A percentile compares a stretch with the other conserved stretches of the same genome.
phyloP scores from a whole-genome alignment of 768 basidiomycete species.

The Paxillus ammoniavirescens region DNA sequence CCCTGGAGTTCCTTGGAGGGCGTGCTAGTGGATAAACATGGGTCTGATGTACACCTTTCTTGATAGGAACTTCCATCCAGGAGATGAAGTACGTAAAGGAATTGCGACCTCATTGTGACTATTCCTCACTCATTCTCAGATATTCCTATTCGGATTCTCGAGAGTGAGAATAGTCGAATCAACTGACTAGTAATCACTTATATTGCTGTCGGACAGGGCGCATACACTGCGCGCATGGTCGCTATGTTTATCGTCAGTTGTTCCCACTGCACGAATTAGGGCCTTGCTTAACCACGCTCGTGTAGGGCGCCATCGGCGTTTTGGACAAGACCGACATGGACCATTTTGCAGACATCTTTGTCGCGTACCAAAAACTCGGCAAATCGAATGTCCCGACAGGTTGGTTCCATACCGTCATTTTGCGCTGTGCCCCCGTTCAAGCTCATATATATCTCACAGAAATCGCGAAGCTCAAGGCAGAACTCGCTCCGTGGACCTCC shows the following conservation, averaged over 20 bases:
- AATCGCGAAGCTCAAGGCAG: constrained; percentile 36
- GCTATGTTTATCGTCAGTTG: constrained; percentile 63
- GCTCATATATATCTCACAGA: constrained; percentile 25
- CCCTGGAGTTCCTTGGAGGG: neutral
- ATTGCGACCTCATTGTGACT: neutral
- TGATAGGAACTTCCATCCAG: constrained; percentile 63
- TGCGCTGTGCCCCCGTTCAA: neutral
- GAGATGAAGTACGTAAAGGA: constrained; percentile 56
- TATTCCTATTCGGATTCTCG: constrained; percentile 78
- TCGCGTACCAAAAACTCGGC: constrained; percentile 60
- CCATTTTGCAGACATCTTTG: constrained; percentile 61
- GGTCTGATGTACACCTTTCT: neutral
- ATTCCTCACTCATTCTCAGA: constrained; percentile 37
- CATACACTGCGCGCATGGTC: constrained; percentile 75
- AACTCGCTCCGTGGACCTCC: constrained; percentile 56
- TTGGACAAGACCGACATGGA: constrained; percentile 73
- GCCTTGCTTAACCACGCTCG: neutral
- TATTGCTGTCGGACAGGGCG: constrained; percentile 46
- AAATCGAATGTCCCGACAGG: constrained; percentile 48
- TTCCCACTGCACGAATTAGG: neutral
- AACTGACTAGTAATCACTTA: neutral
- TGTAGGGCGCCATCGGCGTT: constrained; percentile 68
- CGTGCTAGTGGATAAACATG: neutral
- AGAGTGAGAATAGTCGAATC: constrained; percentile 40
- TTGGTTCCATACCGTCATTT: constrained; percentile 18